Evolutionary conservation across 75 land plant genomes (phyloP).

Genomic region (Adiantum capillusveneris): DNA sequence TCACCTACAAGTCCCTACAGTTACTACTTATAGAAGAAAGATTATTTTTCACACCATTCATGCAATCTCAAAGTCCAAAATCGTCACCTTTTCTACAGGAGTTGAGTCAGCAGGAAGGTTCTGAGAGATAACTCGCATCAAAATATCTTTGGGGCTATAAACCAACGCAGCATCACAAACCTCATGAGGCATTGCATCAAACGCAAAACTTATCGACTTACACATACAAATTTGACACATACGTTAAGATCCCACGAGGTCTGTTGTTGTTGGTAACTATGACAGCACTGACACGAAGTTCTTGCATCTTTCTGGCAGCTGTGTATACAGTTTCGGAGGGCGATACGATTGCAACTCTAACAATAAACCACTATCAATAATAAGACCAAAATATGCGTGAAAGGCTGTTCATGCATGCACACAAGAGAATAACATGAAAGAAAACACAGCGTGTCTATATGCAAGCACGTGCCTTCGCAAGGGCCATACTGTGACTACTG

Average conservation of each 20-base stretch:
- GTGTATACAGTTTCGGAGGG: slow-evolving; percentile 67
- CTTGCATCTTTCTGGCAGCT: slow-evolving; percentile 85
- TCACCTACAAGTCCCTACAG: slow-evolving; percentile 33
- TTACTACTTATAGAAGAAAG: background rate
- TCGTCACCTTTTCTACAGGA: slow-evolving; percentile 71
- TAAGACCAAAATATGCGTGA: background rate
- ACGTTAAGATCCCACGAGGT: slow-evolving; percentile 89
- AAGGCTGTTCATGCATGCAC: too few relatives aligned
- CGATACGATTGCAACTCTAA: slow-evolving; percentile 62
- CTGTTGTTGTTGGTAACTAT: slow-evolving; percentile 63
- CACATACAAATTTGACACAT: slow-evolving; percentile 7
- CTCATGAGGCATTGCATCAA: background rate
- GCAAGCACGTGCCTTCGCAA: too few relatives aligned
- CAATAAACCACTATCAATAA: background rate
- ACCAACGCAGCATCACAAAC: slow-evolving; percentile 14
- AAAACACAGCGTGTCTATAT: too few relatives aligned
- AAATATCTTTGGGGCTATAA: slow-evolving; percentile 78
- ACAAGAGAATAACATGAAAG: too few relatives aligned
- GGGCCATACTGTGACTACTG: too few relatives aligned
- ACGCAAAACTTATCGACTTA: background rate
- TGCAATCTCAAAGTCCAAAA: background rate
- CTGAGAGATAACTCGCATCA: slow-evolving; percentile 83
- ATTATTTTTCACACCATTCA: background rate
- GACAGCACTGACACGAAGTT: slow-evolving; percentile 51
- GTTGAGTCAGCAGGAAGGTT: slow-evolving; percentile 65